Percentiles rank a stretch among this genome's conserved stretches.
These are phyloP conservation scores for Wickerhamomyces kurtzmanii DNA, from an alignment of 805 yeast species.

Conservation along the genomic window DNA sequence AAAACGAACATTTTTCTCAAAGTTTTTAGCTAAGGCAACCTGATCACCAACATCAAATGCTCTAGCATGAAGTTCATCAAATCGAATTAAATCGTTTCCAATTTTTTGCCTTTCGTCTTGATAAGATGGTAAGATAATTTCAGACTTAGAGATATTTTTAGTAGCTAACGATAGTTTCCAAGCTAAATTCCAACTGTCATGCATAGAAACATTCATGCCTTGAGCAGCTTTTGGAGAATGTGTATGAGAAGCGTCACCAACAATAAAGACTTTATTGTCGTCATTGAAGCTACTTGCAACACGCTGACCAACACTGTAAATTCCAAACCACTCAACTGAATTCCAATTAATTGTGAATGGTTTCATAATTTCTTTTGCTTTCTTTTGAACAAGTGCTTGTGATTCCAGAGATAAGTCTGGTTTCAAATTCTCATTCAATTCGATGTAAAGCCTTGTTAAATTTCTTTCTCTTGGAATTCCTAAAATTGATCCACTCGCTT, in stretches of 20 bases:
- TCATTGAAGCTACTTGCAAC: constrained; percentile 13
- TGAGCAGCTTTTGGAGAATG: constrained; percentile 18
- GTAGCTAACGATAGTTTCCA: constrained; percentile 11
- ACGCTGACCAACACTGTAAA: constrained; percentile 24
- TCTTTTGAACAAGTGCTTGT: constrained; percentile 7
- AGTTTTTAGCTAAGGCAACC: constrained; percentile 7
- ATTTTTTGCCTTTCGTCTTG: constrained; percentile 20
- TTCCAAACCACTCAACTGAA: constrained; percentile 21
- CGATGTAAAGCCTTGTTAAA: constrained; percentile 21
- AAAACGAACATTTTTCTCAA: constrained; percentile 8
- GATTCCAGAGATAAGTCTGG: constrained; percentile 7
- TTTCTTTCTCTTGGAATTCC: constrained; percentile 24
- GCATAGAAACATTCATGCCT: constrained; percentile 17
- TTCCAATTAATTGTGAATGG: constrained; percentile 18
- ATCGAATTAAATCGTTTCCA: constrained; percentile 21
- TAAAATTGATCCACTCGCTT: constrained; percentile 21
- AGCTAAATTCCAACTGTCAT: constrained; percentile 16
- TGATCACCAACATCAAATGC: constrained; percentile 1
- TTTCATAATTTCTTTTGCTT: constrained; percentile 7
- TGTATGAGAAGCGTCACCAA: constrained; percentile 16
- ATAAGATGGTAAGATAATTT: constrained; percentile 20
- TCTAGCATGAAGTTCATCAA: constrained; percentile 13
- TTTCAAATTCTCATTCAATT: constrained; percentile 11
- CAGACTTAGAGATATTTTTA: constrained; percentile 5
- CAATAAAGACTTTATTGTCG: constrained; percentile 11